These are phyloP conservation scores for Ajuga chamaepitys DNA, from an alignment of 257 asterid species.

Conservation along the genomic window DNA sequence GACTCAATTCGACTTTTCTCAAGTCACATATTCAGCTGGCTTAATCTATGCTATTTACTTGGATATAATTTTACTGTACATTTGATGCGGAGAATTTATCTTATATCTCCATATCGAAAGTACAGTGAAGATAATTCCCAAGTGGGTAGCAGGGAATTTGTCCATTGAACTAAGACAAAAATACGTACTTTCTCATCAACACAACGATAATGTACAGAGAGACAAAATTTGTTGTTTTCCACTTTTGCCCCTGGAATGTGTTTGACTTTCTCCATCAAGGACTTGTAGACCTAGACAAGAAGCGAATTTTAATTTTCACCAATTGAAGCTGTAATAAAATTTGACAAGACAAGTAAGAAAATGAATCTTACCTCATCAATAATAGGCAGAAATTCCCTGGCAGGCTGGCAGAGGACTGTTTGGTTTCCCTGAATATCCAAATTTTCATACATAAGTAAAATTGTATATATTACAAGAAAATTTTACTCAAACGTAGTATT, in stretches of 20 bases:
- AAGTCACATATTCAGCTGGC: no score
- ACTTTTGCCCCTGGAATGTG: constrained; percentile 66
- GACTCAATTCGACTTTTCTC: background rate
- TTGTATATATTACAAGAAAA: constrained; percentile 2
- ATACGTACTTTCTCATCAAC: constrained; percentile 58
- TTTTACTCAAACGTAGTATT: background rate
- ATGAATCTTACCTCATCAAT: constrained; percentile 55
- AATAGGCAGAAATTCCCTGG: constrained; percentile 72
- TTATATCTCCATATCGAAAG: no score
- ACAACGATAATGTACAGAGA: constrained; percentile 82
- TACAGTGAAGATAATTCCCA: no score
- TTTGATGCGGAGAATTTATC: no score
- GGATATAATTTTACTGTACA: background rate
- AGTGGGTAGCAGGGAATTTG: no score
- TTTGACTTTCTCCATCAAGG: constrained; percentile 49
- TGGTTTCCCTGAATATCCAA: constrained; percentile 50
- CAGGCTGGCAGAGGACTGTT: constrained; percentile 88
- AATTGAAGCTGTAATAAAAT: background rate
- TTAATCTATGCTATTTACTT: no score
- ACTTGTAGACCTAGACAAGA: constrained; percentile 36
- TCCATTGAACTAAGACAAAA: no score
- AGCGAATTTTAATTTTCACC: background rate
- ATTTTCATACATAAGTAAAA: background rate
- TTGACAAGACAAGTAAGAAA: background rate
- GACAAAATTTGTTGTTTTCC: constrained; percentile 75